Evolutionary conservation across 2,329 filamentous ascomycete species (phyloP), one percentile per base, ranked within the genome.

Genomic region (Alternaria sp.): DNA sequence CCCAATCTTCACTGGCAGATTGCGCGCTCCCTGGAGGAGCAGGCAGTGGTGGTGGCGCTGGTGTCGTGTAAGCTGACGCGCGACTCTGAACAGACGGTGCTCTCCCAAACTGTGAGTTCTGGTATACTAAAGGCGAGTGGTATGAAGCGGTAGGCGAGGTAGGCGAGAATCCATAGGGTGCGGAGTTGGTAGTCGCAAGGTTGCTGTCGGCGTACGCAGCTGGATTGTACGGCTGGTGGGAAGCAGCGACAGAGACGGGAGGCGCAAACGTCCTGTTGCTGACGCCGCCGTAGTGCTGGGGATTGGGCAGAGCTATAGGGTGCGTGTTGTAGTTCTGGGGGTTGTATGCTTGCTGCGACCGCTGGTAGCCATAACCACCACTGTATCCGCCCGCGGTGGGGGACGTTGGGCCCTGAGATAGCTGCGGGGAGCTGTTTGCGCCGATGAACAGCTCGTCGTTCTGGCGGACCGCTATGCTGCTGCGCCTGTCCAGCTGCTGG

Each of bases 361-460:
- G 56, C 56, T 72, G 72, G 77, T 83, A 82, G 62, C 80, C 62
- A 68, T 86, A 84, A 62, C 61, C 58, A 58, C 60, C 65, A 53
- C 60, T 60, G 49, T 72, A 74, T 36, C 60, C 62, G 44, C 60
- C 61, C 23, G 61, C 60, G 13, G 71, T 66, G 28, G 74, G 74
- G 13, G 74, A 75, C 29, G 62, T 68, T 17, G 69, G 69, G 24
- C 66, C 69, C 53, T 71, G 71, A 57, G 52, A 63, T 58, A 67
- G 52, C 50, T 68, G 70, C 58, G 69, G 67, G 70, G 77, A 66
- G 73, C 60, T 64, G 52, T 54, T 60, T 42, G 64, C 68, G 56
- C 73, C 80, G 67, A 90, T 79, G 79, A 90, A 91, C 59, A 90
- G 80, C 77, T 91, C 89, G 67, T 90, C 87, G 11, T 72, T 70